phyloP scores from a whole-genome alignment of 2,329 filamentous ascomycete species.

The Cryphonectria naterciae region DNA sequence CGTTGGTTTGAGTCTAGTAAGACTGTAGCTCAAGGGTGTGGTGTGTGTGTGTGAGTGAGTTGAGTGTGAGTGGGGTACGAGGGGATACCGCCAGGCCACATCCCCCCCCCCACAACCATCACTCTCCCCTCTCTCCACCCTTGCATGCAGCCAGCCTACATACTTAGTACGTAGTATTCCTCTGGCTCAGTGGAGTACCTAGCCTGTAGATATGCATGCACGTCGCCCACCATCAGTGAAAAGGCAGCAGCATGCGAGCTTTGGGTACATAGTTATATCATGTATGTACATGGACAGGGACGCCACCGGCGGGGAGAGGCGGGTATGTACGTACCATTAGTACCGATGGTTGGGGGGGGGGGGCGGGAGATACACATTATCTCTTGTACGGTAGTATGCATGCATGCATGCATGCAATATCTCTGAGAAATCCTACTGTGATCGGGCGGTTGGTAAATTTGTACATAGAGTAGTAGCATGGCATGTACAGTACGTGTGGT shows the following conservation, averaged over 20 bases:
- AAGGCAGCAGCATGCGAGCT: neutral
- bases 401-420: too few relatives aligned
- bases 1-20: neutral
- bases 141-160: neutral
- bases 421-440: too few relatives aligned
- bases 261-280: too few relatives aligned
- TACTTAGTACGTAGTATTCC: neutral
- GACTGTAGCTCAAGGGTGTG: neutral
- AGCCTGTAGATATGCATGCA: neutral
- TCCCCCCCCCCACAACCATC: too few relatives aligned
- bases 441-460: too few relatives aligned
- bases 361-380: too few relatives aligned
- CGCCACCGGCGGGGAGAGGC: slow-evolving; percentile 5
- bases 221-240: neutral
- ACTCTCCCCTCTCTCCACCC: too few relatives aligned
- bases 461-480: too few relatives aligned
- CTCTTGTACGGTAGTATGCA: too few relatives aligned
- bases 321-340: neutral
- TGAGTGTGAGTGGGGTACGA: neutral
- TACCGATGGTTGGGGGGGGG: too few relatives aligned
- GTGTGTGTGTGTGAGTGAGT: neutral
- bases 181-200: neutral
- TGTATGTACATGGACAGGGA: slow-evolving; percentile 7
- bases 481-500: too few relatives aligned
- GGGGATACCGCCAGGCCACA: neutral